Evolutionary conservation across 73 alveolate genomes (phyloP), one percentile per base, ranked within the genome.

Genomic region (Symbiodinium natans): DNA sequence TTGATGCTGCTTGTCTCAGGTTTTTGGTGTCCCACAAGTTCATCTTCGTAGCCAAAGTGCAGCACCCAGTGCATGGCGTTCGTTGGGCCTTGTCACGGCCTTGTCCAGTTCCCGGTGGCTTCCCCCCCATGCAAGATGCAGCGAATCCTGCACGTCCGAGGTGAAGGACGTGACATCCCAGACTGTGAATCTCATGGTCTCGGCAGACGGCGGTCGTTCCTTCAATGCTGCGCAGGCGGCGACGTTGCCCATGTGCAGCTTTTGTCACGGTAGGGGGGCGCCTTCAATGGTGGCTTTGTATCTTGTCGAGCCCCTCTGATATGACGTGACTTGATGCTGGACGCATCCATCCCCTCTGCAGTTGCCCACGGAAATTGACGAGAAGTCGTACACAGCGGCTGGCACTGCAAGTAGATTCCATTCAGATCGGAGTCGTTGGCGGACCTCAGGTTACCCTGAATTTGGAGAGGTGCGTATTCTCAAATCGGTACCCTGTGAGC

Each of bases 341-440:
- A 6, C 59, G 6, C 21, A 46, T 46, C 13, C 13, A 9, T 46
- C 21, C 59, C 59, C 59, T 2, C 88, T 41, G 52, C 99, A 99
- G 87, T 54, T 92, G 41, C 97, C 97, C 88, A 90, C 97, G 89
- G 99, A 99, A 98, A 41, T 99, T 92, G 93, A 86, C 86, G 99
- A 99, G 83, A 99, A 99, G 85, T 97, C 99, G 56, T 99, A 99
- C 99, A 99, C 99, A 31, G 92, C 80, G 17, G 80, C 80, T 63
- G 80, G 21, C 19, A 17, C 3, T 23, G 80, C 80, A 63, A 63
- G 40, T 13, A 63, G 80, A 63, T 63, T 6, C n/a, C n/a, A n/a
- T n/a, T n/a, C n/a, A n/a, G n/a, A n/a, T n/a, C n/a, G n/a, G n/a
- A n/a, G n/a, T n/a, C n/a, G n/a, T n/a, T n/a, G n/a, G n/a, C n/a